These are phyloP conservation scores for Rhizophagus sp. DNA, from an alignment of 192 early-diverging fungal genomes.

Conservation along the genomic window DNA sequence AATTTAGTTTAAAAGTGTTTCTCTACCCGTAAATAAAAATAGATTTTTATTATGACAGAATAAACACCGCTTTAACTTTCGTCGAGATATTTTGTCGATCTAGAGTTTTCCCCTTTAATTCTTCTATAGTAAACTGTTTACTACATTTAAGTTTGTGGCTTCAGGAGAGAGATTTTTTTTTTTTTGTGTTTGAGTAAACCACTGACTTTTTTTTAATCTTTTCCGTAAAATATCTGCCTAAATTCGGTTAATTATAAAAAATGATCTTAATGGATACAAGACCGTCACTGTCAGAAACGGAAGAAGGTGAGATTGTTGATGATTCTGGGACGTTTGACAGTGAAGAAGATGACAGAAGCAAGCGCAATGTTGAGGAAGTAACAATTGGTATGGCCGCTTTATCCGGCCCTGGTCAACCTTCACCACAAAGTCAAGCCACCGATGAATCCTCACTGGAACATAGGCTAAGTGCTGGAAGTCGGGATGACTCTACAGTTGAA, in stretches of 20 bases:
- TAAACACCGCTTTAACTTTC: not conserved
- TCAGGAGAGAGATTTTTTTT: constrained; percentile 6
- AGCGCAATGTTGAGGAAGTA: constrained; percentile 21
- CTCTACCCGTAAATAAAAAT: too few relatives aligned
- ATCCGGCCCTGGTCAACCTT: constrained; percentile 18
- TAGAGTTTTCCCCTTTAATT: not conserved
- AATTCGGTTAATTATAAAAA: not conserved
- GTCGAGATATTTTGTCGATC: not conserved
- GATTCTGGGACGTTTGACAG: constrained; percentile 21
- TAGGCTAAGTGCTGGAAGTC: constrained; percentile 18
- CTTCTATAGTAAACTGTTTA: constrained; percentile 12
- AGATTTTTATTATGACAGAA: too few relatives aligned
- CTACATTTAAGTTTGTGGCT: constrained; percentile 19
- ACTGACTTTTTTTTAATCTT: constrained; percentile 26
- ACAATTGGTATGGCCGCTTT: constrained; percentile 28
- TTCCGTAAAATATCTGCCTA: not conserved
- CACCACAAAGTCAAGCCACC: constrained; percentile 29
- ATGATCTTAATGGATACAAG: constrained; percentile 27
- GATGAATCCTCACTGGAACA: constrained; percentile 20
- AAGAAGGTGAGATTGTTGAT: constrained; percentile 35
- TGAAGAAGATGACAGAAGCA: constrained; percentile 21
- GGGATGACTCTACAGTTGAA: constrained; percentile 15
- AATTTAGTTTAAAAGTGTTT: too few relatives aligned
- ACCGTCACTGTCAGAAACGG: constrained; percentile 25
- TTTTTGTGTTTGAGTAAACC: not conserved